These are phyloP conservation scores for Backusella tuberculispora DNA, from an alignment of 192 early-diverging fungal genomes.

Conservation along the genomic window DNA sequence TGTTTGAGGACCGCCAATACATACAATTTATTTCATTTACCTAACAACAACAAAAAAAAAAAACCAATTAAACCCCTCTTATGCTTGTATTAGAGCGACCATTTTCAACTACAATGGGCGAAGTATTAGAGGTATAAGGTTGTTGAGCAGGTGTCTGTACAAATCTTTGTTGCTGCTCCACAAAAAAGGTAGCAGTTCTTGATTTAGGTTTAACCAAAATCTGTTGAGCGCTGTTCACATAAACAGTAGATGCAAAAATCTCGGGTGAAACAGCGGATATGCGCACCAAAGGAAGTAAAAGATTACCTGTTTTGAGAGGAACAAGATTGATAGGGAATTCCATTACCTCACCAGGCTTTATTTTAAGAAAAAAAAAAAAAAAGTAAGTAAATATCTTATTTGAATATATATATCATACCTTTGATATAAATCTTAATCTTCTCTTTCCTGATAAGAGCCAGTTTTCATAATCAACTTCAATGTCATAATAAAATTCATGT, in stretches of 20 bases:
- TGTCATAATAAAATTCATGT: constrained; percentile 60
- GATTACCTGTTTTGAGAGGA: constrained; percentile 61
- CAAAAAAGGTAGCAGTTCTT: constrained; percentile 60
- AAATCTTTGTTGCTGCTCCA: constrained; percentile 60
- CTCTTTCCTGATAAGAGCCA: constrained; percentile 70
- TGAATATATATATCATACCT: constrained; percentile 45
- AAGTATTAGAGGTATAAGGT: constrained; percentile 3
- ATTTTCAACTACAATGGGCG: background rate
- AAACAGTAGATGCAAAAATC: constrained; percentile 53
- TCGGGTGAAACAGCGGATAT: constrained; percentile 45
- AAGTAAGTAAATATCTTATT: background rate
- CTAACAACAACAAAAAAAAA: too few relatives aligned
- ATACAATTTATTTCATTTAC: background rate
- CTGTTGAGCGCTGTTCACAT: constrained; percentile 62
- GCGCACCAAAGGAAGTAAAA: constrained; percentile 55
- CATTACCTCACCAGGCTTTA: constrained; percentile 50
- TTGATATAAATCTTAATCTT: constrained; percentile 56
- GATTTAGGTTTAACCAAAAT: constrained; percentile 59
- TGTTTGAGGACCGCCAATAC: too few relatives aligned
- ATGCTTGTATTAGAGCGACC: constrained; percentile 11
- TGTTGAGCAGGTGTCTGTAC: constrained; percentile 20
- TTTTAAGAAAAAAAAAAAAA: background rate
- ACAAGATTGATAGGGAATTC: constrained; percentile 57
- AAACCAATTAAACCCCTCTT: background rate
- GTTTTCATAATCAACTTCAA: constrained; percentile 66